phyloP scores from a whole-genome alignment of 345 rosid genomes.

The Theobroma cacao region DNA sequence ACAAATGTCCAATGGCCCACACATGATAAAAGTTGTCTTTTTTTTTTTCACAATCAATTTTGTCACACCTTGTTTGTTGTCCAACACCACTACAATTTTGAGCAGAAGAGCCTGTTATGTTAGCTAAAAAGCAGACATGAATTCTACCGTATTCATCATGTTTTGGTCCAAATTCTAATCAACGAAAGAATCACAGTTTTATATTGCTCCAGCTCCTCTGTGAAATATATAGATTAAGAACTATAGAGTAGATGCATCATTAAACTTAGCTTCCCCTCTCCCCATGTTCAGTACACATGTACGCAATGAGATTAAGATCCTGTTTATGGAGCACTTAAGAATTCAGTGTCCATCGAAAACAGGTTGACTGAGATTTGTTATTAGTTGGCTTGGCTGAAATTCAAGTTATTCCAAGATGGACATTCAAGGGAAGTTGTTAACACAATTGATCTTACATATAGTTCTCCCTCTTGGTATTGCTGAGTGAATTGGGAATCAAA shows the following conservation, averaged over 20 bases:
- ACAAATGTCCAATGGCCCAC: background rate
- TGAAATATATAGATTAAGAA: background rate
- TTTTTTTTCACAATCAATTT: background rate
- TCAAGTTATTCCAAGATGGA: no score
- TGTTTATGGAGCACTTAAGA: background rate
- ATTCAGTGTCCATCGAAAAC: background rate
- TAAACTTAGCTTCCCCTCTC: background rate
- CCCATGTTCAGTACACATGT: no score
- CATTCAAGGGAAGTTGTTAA: background rate
- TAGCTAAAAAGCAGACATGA: background rate
- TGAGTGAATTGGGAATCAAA: background rate
- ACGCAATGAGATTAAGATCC: background rate
- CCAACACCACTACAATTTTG: slow-evolving; percentile 22
- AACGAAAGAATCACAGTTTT: background rate
- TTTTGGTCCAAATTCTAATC: background rate
- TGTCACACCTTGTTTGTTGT: background rate
- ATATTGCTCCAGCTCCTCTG: background rate
- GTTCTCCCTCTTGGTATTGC: background rate
- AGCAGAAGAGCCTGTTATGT: background rate
- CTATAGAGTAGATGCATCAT: background rate
- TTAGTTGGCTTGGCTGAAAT: background rate
- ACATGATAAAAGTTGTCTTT: background rate
- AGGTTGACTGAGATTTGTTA: background rate
- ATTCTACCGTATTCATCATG: background rate
- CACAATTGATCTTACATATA: background rate